Evolutionary conservation across 164 flowering plant species (phyloP).

Genomic region (Warburgia ugandensis): DNA sequence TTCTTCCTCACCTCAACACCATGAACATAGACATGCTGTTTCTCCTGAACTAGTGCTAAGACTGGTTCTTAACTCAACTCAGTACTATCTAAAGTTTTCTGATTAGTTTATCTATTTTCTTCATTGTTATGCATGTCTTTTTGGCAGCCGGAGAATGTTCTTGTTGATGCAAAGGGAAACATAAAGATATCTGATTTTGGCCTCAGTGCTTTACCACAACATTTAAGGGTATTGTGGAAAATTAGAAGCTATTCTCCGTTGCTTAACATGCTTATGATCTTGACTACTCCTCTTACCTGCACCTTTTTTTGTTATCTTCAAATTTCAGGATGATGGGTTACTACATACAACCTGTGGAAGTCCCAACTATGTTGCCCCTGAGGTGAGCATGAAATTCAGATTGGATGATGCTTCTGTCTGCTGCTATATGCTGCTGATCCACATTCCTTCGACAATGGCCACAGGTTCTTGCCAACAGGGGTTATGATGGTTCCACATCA

Average conservation of each 20-base stretch:
- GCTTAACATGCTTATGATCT: background rate
- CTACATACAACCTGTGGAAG: constrained; percentile 97
- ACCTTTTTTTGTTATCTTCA: background rate
- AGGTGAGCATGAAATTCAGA: constrained; percentile 25
- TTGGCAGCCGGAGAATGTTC: constrained; percentile 82
- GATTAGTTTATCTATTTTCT: background rate
- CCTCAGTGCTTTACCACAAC: constrained; percentile 94
- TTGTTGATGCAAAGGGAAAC: constrained; percentile 72
- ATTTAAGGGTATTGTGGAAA: constrained; percentile 51
- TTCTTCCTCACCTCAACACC: too few species aligned
- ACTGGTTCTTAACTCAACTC: too few species aligned
- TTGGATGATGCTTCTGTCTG: too few species aligned
- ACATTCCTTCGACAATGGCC: background rate
- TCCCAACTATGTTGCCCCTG: constrained; percentile 98
- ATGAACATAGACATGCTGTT: too few species aligned
- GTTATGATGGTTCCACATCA: constrained; percentile 77
- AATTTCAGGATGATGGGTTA: constrained; percentile 67
- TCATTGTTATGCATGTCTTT: background rate
- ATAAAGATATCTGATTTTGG: constrained; percentile 95
- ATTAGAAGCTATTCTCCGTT: background rate
- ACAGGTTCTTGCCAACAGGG: constrained; percentile 67
- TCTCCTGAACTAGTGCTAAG: too few species aligned
- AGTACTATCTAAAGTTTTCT: too few species aligned
- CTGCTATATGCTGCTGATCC: background rate
- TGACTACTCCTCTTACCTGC: background rate